phyloP scores from a whole-genome alignment of 2,329 filamentous ascomycete genomes.

The Xylariaceae sp. region DNA sequence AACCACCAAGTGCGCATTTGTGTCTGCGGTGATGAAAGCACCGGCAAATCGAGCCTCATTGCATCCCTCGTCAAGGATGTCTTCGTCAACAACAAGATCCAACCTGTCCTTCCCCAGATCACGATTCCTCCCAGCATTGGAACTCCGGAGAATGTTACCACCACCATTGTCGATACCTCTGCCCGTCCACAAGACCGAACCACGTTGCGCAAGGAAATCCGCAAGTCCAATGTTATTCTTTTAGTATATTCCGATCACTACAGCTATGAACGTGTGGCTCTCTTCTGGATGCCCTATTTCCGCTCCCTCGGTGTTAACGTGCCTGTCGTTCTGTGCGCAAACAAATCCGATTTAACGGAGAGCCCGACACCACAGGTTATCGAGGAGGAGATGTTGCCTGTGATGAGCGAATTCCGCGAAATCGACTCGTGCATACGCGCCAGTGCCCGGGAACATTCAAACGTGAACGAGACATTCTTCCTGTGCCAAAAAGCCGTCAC shows the following conservation, averaged over 20 bases:
- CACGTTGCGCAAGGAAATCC: slow-evolving; percentile 85
- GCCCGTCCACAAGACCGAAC: slow-evolving; percentile 89
- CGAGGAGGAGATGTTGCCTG: slow-evolving; percentile 94
- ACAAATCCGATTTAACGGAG: slow-evolving; percentile 86
- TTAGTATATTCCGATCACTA: slow-evolving; percentile 98
- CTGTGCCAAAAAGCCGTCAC: slow-evolving; percentile 97
- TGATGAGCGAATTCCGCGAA: slow-evolving; percentile 98
- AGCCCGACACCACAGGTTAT: slow-evolving; percentile 77
- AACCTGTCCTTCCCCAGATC: slow-evolving; percentile 87
- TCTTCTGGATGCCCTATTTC: slow-evolving; percentile 99
- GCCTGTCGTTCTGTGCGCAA: slow-evolving; percentile 91
- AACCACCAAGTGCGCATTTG: slow-evolving; percentile 69
- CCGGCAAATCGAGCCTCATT: slow-evolving; percentile 90
- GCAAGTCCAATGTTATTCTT: slow-evolving; percentile 94
- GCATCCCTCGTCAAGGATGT: slow-evolving; percentile 95
- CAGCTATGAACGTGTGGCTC: slow-evolving; percentile 92
- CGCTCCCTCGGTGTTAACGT: slow-evolving; percentile 97
- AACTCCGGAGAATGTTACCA: slow-evolving; percentile 93
- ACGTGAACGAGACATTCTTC: slow-evolving; percentile 95
- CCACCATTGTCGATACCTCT: slow-evolving; percentile 95
- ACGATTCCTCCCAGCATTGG: slow-evolving; percentile 90
- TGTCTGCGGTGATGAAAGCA: slow-evolving; percentile 92
- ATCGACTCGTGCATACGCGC: slow-evolving; percentile 97
- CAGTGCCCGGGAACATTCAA: slow-evolving; percentile 84
- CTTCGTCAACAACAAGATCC: slow-evolving; percentile 93